Conservation (phyloP, 768 basidiomycete genomes). For the Filobasidium floriforme region DNA sequence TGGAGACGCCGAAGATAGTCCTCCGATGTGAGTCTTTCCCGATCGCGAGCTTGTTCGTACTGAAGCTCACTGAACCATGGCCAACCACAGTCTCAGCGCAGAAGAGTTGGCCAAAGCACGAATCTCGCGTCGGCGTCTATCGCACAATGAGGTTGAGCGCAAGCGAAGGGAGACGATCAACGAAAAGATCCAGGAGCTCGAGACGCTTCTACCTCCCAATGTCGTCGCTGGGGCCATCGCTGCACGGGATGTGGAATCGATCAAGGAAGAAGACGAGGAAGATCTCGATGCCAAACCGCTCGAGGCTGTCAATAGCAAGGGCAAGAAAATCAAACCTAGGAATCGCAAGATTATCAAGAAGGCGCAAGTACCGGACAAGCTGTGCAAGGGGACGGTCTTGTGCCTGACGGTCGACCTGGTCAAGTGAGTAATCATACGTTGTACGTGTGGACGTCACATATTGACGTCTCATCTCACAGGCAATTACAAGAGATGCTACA, state of each 20-base stretch:
- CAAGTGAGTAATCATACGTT: slow-evolving; percentile 5
- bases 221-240: slow-evolving; percentile 16
- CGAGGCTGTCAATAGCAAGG: not conserved
- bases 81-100: not conserved
- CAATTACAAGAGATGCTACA: slow-evolving; percentile 11
- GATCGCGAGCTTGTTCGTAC: not conserved
- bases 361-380: slow-evolving; percentile 13
- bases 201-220: slow-evolving; percentile 63
- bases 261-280: slow-evolving; percentile 15
- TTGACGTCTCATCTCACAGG: not conserved
- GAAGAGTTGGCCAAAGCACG: slow-evolving; percentile 8
- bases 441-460: not conserved
- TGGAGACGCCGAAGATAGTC: slow-evolving; percentile 11
- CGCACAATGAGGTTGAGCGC: slow-evolving; percentile 87
- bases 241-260: slow-evolving; percentile 5
- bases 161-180: slow-evolving; percentile 86
- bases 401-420: slow-evolving; percentile 20
- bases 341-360: slow-evolving; percentile 17
- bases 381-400: slow-evolving; percentile 19
- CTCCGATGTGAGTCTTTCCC: not conserved
- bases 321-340: slow-evolving; percentile 4
- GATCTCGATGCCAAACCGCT: not conserved
- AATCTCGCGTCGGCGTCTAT: slow-evolving; percentile 59
- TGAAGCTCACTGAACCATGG: not conserved
- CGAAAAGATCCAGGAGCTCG: slow-evolving; percentile 85